phyloP scores from a whole-genome alignment of 2,329 filamentous ascomycete genomes.

The Beauveria asiatica region DNA sequence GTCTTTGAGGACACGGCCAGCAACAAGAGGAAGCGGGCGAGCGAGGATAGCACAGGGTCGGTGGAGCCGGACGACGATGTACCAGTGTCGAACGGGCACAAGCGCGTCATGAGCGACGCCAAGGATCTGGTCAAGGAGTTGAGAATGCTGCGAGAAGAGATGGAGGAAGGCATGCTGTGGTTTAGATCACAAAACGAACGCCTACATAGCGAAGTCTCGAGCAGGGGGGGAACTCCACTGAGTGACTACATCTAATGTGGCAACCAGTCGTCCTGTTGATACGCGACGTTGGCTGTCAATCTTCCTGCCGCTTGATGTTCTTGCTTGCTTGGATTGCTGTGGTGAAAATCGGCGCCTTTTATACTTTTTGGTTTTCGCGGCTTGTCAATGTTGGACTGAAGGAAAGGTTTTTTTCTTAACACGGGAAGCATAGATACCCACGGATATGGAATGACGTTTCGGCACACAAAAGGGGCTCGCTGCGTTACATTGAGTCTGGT shows the following conservation, averaged over 20 bases:
- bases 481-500: not conserved
- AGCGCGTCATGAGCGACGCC: conserved; percentile 35
- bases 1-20: conserved; percentile 15
- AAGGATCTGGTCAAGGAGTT: conserved; percentile 33
- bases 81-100: conserved; percentile 21
- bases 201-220: conserved; percentile 29
- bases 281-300: not conserved
- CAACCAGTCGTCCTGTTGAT: not conserved
- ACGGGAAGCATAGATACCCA: not conserved
- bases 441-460: not conserved
- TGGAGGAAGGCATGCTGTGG: conserved; percentile 40
- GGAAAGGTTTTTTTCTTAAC: not conserved
- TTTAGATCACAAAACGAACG: conserved; percentile 36
- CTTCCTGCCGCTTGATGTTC: not conserved
- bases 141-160: conserved; percentile 32
- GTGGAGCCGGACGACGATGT: conserved; percentile 10
- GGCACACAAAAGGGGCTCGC: not conserved
- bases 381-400: not conserved
- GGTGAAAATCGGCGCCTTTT: not conserved
- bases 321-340: not conserved
- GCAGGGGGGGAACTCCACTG: conserved; percentile 27
- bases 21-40: conserved; percentile 26
- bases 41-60: conserved; percentile 19
- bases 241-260: conserved; percentile 21
- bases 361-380: not conserved